Evolutionary conservation across 2,329 filamentous ascomycete species (phyloP).

Genomic region (Rosellinia necatrix): DNA sequence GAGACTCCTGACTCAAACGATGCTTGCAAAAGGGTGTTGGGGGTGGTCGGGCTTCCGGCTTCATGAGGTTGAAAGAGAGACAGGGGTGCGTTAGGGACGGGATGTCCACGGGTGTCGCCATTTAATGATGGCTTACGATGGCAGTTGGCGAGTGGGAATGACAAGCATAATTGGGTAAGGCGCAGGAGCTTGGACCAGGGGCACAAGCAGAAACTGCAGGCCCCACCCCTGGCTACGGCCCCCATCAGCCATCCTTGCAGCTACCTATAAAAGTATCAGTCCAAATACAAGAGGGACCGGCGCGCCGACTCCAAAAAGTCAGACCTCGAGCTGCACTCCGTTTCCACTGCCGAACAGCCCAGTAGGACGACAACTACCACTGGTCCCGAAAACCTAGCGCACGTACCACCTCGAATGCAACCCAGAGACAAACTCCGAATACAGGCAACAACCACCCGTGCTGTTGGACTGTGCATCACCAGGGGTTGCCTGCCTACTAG

Average conservation of each 20-base stretch:
- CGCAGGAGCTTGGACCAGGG: conserved; percentile 29
- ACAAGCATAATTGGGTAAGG: conserved; percentile 23
- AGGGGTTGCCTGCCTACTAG: too few species aligned
- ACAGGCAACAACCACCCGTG: neutral
- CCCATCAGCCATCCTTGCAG: conserved; percentile 33
- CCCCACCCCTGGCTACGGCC: conserved; percentile 24
- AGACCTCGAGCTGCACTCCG: conserved; percentile 33
- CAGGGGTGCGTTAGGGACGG: conserved; percentile 13
- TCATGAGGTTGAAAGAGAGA: conserved; percentile 13
- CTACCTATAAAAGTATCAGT: conserved; percentile 38
- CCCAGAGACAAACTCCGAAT: neutral
- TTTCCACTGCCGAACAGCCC: conserved; percentile 26
- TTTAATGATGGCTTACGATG: conserved; percentile 12
- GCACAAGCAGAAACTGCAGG: conserved; percentile 27
- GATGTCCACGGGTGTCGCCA: conserved; percentile 23
- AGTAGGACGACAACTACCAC: conserved; percentile 13
- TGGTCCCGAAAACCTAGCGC: conserved; percentile 16
- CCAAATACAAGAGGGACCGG: conserved; percentile 37
- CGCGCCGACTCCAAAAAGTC: conserved; percentile 36
- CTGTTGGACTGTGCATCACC: neutral
- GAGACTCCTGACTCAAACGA: conserved; percentile 27
- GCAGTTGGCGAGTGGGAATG: conserved; percentile 16
- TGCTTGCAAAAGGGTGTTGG: conserved; percentile 1
- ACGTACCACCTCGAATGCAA: conserved; percentile 27
- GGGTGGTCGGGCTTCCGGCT: conserved; percentile 22